phyloP scores from a whole-genome alignment of 2,329 filamentous ascomycete species.

The Epichloe gansuensis region DNA sequence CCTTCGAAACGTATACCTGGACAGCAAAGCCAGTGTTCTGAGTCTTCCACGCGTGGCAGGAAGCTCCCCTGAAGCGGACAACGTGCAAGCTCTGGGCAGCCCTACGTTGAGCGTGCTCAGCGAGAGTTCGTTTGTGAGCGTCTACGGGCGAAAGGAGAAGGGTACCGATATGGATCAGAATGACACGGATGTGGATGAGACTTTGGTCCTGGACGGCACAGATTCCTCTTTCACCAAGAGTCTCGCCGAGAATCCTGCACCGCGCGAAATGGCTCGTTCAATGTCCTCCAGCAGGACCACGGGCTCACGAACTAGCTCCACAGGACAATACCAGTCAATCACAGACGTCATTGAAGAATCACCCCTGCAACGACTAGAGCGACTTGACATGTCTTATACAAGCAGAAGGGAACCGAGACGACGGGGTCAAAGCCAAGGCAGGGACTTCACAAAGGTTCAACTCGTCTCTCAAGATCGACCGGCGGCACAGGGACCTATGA shows the following conservation, averaged over 20 bases:
- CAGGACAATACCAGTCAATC: conserved; percentile 30
- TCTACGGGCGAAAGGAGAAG: conserved; percentile 39
- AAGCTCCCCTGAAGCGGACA: conserved; percentile 22
- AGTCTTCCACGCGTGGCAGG: conserved; percentile 37
- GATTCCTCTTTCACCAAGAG: conserved; percentile 5
- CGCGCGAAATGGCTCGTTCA: conserved; percentile 1
- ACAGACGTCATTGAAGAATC: conserved; percentile 19
- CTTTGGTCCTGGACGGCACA: conserved; percentile 17
- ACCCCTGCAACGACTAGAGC: conserved; percentile 39
- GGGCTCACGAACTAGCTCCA: conserved; percentile 14
- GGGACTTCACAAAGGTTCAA: conserved; percentile 8
- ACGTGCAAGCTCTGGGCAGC: conserved; percentile 33
- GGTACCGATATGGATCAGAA: conserved; percentile 12
- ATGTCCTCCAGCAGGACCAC: background rate
- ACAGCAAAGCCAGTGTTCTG: conserved; percentile 32
- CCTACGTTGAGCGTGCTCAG: conserved; percentile 52
- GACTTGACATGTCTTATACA: conserved; percentile 20
- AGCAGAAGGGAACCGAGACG: conserved; percentile 17
- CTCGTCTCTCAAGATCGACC: conserved; percentile 10
- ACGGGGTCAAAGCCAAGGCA: conserved; percentile 16
- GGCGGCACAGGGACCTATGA: conserved; percentile 17
- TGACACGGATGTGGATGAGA: conserved; percentile 17
- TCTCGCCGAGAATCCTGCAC: background rate
- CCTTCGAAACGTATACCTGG: conserved; percentile 45
- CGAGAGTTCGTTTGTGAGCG: conserved; percentile 53